A percentile compares a stretch with the other conserved stretches of the same genome.
Conservation (phyloP, 2,329 filamentous ascomycete genomes). For the Xylaria sp. region DNA sequence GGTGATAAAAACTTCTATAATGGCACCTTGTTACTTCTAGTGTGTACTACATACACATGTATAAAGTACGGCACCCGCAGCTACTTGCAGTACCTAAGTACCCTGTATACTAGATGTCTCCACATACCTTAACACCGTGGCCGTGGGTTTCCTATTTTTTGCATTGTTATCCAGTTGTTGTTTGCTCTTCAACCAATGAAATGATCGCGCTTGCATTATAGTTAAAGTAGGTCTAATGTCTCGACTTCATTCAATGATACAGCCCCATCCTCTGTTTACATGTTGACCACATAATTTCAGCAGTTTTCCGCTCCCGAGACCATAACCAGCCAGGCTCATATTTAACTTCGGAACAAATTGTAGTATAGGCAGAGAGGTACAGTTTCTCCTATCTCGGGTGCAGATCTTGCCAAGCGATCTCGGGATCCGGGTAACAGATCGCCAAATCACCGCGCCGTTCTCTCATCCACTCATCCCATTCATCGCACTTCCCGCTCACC, state of each 20-base stretch:
- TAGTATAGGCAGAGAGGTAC: neutral
- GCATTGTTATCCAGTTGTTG: constrained; percentile 23
- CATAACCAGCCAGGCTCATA: neutral
- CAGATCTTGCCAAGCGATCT: constrained; percentile 3
- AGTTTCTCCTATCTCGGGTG: neutral
- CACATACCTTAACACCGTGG: constrained; percentile 23
- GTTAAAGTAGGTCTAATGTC: constrained; percentile 1
- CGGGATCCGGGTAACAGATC: neutral
- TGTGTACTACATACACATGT: neutral
- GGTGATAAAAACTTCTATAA: neutral
- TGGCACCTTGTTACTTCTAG: neutral
- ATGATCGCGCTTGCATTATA: neutral
- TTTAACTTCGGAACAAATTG: neutral
- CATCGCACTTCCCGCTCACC: neutral
- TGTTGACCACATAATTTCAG: neutral
- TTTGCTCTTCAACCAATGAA: constrained; percentile 21
- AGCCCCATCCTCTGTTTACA: constrained; percentile 14
- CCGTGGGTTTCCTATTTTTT: constrained; percentile 3
- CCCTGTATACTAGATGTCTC: neutral
- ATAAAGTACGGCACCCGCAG: neutral
- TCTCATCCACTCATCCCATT: neutral
- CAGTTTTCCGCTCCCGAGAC: neutral
- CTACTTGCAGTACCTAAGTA: neutral
- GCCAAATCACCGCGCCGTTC: neutral
- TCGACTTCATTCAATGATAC: neutral